Base-by-base conservation (phyloP, 2,329 filamentous ascomycete species). In the Fusarium palustre region DNA sequence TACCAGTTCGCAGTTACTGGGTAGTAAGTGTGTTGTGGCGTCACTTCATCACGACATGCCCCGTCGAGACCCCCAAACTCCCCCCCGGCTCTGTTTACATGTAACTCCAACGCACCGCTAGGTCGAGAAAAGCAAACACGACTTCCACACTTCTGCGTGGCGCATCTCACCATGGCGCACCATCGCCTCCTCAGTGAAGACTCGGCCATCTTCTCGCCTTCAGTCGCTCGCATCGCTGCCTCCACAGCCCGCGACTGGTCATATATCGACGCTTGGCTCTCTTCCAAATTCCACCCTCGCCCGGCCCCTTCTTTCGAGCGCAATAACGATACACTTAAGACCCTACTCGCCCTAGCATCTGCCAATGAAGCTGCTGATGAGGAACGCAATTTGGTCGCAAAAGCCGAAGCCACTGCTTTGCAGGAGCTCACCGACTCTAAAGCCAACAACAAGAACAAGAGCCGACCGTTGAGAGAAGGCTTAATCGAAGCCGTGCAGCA, bases 161-260 rank as follows among this genome's bases (percentile, higher is more conserved):
- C 36, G 15, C 31, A 59, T 46, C 9, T 12, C 31, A 36, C 1
- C 30, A 75, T 75, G 71, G 67, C 73, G 34, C 74, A 75, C 41
- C 73, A 74, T 31, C 73, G 71, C 25, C 68, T 71, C 36, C 64
- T 73, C 47, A 60, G 59, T 42, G 66, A 73, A 64, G 75, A 76
- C 24, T 77, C 79, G 43, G 87, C 88, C 64, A 89, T 91, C 59
- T 91, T 91, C 80, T 91, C 89, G 6, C 89, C 89, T 15, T 90
- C 88, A 0, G 82, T 90, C 33, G 88, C 89, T 54, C 91, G 93
- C 62, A 90, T 92, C 64, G 92, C 93, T 71, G 91, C 92, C 66
- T 91, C 92, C 15, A 90, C 92, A 67, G 92, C 93, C 47, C 94
- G 95, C 76, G 94, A 97, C 80, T 98, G 95, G 95, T 90, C 90